Evolutionary conservation across 768 basidiomycete genomes (phyloP).

Genomic region (Boletus vermiculosoides): DNA sequence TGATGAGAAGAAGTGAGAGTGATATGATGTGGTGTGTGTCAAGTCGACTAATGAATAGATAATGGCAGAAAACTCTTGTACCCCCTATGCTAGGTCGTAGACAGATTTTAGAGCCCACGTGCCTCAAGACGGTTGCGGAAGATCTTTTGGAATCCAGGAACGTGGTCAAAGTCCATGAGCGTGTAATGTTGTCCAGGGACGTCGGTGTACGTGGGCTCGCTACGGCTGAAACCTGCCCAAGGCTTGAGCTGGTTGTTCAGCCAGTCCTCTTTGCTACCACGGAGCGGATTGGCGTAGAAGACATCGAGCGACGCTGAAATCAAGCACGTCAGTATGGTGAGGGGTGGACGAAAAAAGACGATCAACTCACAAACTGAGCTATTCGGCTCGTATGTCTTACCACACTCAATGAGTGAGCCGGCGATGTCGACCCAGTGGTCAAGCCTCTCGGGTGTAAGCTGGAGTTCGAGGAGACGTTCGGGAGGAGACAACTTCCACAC

Average conservation of each 20-base stretch:
- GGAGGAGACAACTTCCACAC: slow-evolving; percentile 31
- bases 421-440: slow-evolving; percentile 33
- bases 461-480: slow-evolving; percentile 28
- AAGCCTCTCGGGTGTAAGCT: slow-evolving; percentile 25
- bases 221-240: slow-evolving; percentile 25
- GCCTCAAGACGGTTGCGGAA: slow-evolving; percentile 27
- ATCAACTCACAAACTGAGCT: slow-evolving; percentile 28
- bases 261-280: slow-evolving; percentile 32
- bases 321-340: not conserved
- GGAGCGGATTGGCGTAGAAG: slow-evolving; percentile 30
- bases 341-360: not conserved
- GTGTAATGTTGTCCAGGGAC: slow-evolving; percentile 33
- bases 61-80: not conserved
- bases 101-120: slow-evolving; percentile 20
- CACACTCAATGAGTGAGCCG: slow-evolving; percentile 32
- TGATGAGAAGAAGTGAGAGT: not conserved
- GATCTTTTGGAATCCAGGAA: slow-evolving; percentile 30
- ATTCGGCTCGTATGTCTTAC: slow-evolving; percentile 27
- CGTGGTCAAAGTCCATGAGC: slow-evolving; percentile 33
- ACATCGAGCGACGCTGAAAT: slow-evolving; percentile 20
- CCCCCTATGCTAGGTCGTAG: not conserved
- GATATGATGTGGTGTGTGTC: not conserved
- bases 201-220: slow-evolving; percentile 23
- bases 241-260: slow-evolving; percentile 30
- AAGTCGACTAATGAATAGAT: not conserved